These are phyloP conservation scores for Chondrus crispus DNA, from an alignment of 23 red algal genomes.

Conservation along the genomic window DNA sequence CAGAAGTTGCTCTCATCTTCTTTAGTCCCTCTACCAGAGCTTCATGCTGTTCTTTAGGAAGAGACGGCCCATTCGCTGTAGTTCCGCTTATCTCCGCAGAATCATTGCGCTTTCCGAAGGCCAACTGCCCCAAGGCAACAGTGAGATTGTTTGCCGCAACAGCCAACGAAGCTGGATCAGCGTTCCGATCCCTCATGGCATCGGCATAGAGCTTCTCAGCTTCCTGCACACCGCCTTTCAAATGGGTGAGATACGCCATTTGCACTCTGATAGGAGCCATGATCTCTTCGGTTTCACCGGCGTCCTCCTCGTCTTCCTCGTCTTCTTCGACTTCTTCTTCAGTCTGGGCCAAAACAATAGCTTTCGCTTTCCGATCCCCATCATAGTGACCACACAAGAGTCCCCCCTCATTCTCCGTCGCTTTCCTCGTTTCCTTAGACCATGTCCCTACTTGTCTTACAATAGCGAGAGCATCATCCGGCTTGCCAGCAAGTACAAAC, in stretches of 20 bases:
- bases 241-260: slow-evolving; percentile 42
- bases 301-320: slow-evolving; percentile 43
- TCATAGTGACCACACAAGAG: background rate
- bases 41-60: slow-evolving; percentile 40
- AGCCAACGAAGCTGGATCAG: slow-evolving; percentile 55
- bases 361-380: slow-evolving; percentile 20
- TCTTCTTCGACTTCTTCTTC: too few relatives aligned
- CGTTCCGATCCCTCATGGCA: slow-evolving; percentile 7
- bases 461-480: background rate
- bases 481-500: slow-evolving; percentile 18
- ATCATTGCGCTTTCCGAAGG: slow-evolving; percentile 7
- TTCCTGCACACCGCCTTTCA: slow-evolving; percentile 34
- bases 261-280: slow-evolving; percentile 49
- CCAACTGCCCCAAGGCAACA: slow-evolving; percentile 45
- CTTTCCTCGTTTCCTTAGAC: slow-evolving; percentile 44
- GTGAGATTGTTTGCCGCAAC: slow-evolving; percentile 59
- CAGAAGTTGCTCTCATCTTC: slow-evolving; percentile 47
- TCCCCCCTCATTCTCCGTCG: background rate
- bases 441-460: slow-evolving; percentile 16
- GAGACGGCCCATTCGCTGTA: background rate
- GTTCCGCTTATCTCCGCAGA: background rate
- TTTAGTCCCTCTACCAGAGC: slow-evolving; percentile 60
- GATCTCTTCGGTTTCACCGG: slow-evolving; percentile 29
- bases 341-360: slow-evolving; percentile 23
- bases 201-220: slow-evolving; percentile 25